Base-by-base conservation (phyloP, 1,139 yeast genomes). In the Suzukiozyma palmioleophila region DNA sequence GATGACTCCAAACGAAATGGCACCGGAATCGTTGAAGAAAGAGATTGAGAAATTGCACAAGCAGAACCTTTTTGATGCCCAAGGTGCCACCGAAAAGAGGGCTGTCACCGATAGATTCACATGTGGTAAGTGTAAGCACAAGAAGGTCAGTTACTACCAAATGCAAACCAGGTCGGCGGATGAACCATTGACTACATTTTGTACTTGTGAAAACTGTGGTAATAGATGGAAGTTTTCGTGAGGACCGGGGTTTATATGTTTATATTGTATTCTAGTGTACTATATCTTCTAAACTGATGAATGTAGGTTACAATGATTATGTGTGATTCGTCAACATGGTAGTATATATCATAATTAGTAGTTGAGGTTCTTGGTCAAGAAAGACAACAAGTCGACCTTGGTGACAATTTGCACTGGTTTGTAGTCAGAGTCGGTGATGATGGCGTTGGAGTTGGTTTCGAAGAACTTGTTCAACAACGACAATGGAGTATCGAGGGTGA, bases 141-240 rank as follows among this genome's bases (percentile, higher is more conserved):
- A 90, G 73, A 88, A 87, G 69, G 98, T 92, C 29, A 86, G 96
- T 52, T 92, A 92, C 62, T 92, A 89, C 64, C 98, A 92, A 68
- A 78, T 92, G 85, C 98, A 92, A 71, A 92, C 98, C 30, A 75
- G 98, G 63, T 86, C 96, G 43, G 98, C 98, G 21, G 98, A 92
- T 78, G 98, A 92, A 64, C 98, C 98, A 44, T 77, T 92, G 57
- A 92, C 98, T 8, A 92, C 98, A 2, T 92, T 92, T 60, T 92
- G 97, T 69, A 90, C 97, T 2, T 92, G 97, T 69, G 97, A 90
- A 57, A 86, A 82, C 51, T 92, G 98, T 71, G 97, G 97, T 50
- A 88, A 92, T 59, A 79, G 97, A 64, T 92, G 97, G 97, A 90
- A 92, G 64, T 90, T 90, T 59, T 84, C 92, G 15, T 84, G 54